These are phyloP conservation scores for Salvia splendens DNA, from an alignment of 257 asterid species.

Conservation along the genomic window DNA sequence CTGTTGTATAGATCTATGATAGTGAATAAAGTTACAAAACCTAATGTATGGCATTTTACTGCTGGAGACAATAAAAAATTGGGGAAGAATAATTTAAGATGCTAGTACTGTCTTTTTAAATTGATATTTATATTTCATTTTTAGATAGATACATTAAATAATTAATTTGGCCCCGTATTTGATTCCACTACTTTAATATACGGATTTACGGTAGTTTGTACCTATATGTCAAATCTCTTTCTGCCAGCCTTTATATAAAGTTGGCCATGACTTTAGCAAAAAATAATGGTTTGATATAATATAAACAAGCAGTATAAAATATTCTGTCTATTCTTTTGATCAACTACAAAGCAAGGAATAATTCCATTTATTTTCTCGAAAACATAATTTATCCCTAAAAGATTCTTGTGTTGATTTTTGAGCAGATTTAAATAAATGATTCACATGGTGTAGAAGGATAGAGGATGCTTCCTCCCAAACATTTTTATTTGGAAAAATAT, in stretches of 20 bases:
- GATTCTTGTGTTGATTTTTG: slow-evolving; percentile 32
- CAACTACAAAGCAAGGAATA: slow-evolving; percentile 37
- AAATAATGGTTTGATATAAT: slow-evolving; percentile 1
- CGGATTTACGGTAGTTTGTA: slow-evolving; percentile 40
- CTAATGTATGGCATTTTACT: too few relatives aligned
- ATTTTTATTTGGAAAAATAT: slow-evolving; percentile 24
- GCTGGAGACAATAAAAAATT: too few relatives aligned
- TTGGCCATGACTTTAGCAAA: slow-evolving; percentile 19
- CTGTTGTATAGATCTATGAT: too few relatives aligned
- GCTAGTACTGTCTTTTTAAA: too few relatives aligned
- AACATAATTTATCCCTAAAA: slow-evolving; percentile 15
- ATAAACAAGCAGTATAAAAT: not conserved
- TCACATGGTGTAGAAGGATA: slow-evolving; percentile 47
- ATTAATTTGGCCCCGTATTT: not conserved
- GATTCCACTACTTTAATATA: slow-evolving; percentile 10
- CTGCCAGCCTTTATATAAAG: not conserved
- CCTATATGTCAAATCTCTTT: slow-evolving; percentile 22
- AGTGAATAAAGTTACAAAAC: too few relatives aligned
- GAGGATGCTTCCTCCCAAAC: slow-evolving; percentile 39
- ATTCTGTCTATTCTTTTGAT: slow-evolving; percentile 33
- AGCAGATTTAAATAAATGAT: slow-evolving; percentile 24
- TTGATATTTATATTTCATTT: too few relatives aligned
- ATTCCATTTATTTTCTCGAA: slow-evolving; percentile 21
- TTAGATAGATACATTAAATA: not conserved
- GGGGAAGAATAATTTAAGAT: too few relatives aligned